These are phyloP conservation scores for Urochloa ruziziensis DNA, from an alignment of 176 grass and related monocot species.

Conservation along the genomic window DNA sequence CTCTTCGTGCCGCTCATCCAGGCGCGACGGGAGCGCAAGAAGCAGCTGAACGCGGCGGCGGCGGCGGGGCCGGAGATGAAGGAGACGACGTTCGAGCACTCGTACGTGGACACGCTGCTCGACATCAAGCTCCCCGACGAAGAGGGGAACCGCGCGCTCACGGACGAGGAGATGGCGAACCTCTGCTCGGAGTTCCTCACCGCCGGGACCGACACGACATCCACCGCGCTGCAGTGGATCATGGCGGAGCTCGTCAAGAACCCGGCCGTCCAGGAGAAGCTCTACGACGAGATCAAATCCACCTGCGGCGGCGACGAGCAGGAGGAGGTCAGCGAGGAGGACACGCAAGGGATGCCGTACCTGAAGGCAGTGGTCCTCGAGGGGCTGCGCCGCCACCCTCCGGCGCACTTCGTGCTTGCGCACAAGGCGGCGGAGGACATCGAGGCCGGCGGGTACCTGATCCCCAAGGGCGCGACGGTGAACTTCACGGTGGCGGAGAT, in stretches of 20 bases:
- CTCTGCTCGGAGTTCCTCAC: constrained; percentile 51
- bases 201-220: constrained; percentile 46
- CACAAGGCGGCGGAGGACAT: constrained; percentile 45
- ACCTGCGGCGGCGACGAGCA: background rate
- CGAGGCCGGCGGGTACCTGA: constrained; percentile 28
- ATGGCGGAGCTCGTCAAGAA: constrained; percentile 60
- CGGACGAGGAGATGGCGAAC: constrained; percentile 11
- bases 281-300: constrained; percentile 20
- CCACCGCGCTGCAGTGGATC: constrained; percentile 53
- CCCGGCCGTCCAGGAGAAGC: constrained; percentile 21
- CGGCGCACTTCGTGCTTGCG: constrained; percentile 40
- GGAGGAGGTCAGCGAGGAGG: constrained; percentile 11
- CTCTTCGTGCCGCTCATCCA: constrained; percentile 42
- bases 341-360: constrained; percentile 36
- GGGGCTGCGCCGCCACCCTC: constrained; percentile 54
- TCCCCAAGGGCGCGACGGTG: constrained; percentile 45
- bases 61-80: background rate
- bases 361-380: constrained; percentile 60
- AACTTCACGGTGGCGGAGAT: constrained; percentile 56
- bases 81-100: constrained; percentile 25
- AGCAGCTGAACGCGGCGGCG: background rate
- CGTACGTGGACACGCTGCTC: constrained; percentile 58
- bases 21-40: constrained; percentile 36
- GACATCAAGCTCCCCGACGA: constrained; percentile 37
- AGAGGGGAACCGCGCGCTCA: constrained; percentile 29